These are phyloP conservation scores for Phycomyces blakesleeanus DNA, from an alignment of 192 early-diverging fungal species.

Conservation along the genomic window DNA sequence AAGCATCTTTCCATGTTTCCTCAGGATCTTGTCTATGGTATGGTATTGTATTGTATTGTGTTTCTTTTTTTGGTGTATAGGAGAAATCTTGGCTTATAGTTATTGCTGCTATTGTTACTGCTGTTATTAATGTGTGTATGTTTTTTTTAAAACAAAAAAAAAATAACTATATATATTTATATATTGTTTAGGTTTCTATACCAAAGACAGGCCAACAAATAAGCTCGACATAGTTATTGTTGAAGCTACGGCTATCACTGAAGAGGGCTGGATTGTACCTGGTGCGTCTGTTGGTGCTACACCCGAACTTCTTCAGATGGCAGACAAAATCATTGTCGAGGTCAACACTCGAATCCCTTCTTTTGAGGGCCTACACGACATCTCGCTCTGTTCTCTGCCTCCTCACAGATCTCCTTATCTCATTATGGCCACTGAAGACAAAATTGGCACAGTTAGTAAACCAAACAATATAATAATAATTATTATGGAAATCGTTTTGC, in stretches of 20 bases:
- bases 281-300: slow-evolving; percentile 41
- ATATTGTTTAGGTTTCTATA: slow-evolving; percentile 22
- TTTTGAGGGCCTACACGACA: slow-evolving; percentile 44
- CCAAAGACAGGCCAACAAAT: slow-evolving; percentile 31
- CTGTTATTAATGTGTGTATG: too few relatives aligned
- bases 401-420: slow-evolving; percentile 41
- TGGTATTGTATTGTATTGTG: slow-evolving; percentile 9
- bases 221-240: slow-evolving; percentile 40
- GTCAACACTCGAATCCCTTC: slow-evolving; percentile 42
- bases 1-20: slow-evolving; percentile 46
- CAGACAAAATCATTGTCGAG: slow-evolving; percentile 39
- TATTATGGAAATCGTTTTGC: too few relatives aligned
- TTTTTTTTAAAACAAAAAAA: too few relatives aligned
- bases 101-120: too few relatives aligned
- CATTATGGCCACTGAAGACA: slow-evolving; percentile 37
- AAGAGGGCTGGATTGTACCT: slow-evolving; percentile 41
- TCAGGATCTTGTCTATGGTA: slow-evolving; percentile 35
- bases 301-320: slow-evolving; percentile 40
- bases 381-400: slow-evolving; percentile 23
- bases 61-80: too few relatives aligned
- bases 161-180: too few relatives aligned
- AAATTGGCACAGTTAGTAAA: slow-evolving; percentile 30
- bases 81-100: too few relatives aligned
- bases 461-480: background rate
- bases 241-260: slow-evolving; percentile 41